Evolutionary conservation across 495 filamentous ascomycete genomes (phyloP), one percentile per base, ranked within the genome.

Genomic region (Neurospora tetrasperma): DNA sequence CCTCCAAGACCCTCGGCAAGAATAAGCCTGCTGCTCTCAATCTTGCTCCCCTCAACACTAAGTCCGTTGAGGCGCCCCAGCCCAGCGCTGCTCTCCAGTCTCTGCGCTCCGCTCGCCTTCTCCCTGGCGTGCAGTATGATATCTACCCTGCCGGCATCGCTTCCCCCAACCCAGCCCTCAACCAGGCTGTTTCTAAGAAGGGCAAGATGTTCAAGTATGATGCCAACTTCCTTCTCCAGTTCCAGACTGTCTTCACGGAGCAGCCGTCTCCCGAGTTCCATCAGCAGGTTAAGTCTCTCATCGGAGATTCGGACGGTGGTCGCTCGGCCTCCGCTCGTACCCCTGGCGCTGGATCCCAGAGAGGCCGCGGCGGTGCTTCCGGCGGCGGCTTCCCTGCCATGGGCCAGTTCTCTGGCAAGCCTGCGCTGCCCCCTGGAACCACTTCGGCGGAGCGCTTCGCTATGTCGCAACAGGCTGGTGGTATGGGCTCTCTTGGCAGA

Each of bases 181-280:
- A 97, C 78, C 83, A 87, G 39, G 89, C 85, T 68, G 90, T 91
- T 20, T 87, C 91, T 5, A 88, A 85, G 72, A 91, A 91, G 74
- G 89, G 90, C 76, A 94, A 92, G 78, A 85, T 85, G 27, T 97
- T 97, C 87, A 93, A 94, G 78, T 99, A 99, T 83, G 93, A 98
- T 80, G 92, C 92, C 72, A 89, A 93, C 69, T 99, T 99, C 87
- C 84, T 99, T 82, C 86, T 98, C n/a, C 96, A 99, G 79, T 99
- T 99, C 87, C 91, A 98, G 84, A 84, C 85, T 70, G 92, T 94
- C 3, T 99, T 97, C 83, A 96, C 91, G 71, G 96, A 99, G 82
- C 97, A 98, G 82, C 96, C 96, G 11, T 94, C 93, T 3, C 75
- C 93, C 16, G 94, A 98, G 76, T 99, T 97, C 89, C 90, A 94